Base-by-base conservation (phyloP, 2,329 filamentous ascomycete species). In the Colletotrichum sp. region DNA sequence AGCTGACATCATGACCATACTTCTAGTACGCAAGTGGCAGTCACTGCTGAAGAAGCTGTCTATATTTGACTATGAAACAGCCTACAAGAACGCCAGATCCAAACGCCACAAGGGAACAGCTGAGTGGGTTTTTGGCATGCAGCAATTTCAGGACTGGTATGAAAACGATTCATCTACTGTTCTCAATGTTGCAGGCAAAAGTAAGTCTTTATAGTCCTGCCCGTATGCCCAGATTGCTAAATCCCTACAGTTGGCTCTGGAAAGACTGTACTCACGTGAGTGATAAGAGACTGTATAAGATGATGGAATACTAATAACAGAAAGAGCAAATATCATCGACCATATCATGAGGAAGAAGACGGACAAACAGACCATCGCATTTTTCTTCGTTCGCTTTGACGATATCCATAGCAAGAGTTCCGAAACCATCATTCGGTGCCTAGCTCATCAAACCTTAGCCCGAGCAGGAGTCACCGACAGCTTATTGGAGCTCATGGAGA, bases 51-150 rank as follows among this genome's bases (percentile, higher is more conserved):
- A 63, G 1, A 63, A 16, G 6, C 9, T 63, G 7, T 19, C 60
- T 6, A 1, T 13, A 1, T 63, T 15, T 12, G 9, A 34, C 4
- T 11, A 63, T 25, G 28, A 27, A 36, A 8, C 60, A 3, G 60
- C 30, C 2, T 63, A 63, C 2, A 19, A 8, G 16, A 63, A 63
- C 22, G 60, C 60, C 22, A 4, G 60, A 16, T 63, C 30, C 0
- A 63, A 63, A 32, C 60, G 60, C 30, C 60, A 63, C n/a, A 63
- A 63, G 12, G 60, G 60, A n/a, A 63, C 60, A 6, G 60, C 60
- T 8, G 5, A 36, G 9, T 63, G 60, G 60, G 30, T 16, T 4
- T 63, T 63, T 25, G n/a, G 16, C 1, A 63, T 2, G 0, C 60
- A 16, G 2, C 19, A 34, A 36, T 63, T 36, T 6, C 28, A 63